These are phyloP conservation scores for Circinella minor DNA, from an alignment of 371 early-diverging fungal species.

Conservation along the genomic window DNA sequence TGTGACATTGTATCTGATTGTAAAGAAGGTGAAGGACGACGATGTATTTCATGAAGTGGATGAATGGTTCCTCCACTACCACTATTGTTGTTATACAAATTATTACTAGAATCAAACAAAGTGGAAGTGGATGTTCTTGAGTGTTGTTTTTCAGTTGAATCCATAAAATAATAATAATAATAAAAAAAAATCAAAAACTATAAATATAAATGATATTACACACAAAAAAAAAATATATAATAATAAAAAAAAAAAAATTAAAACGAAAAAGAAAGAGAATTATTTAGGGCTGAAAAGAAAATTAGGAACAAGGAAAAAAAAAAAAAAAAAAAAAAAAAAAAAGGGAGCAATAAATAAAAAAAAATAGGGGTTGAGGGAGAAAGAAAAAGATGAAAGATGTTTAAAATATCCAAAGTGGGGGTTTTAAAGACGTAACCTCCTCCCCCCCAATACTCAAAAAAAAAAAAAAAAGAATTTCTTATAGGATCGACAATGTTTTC, in stretches of 20 bases:
- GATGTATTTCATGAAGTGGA: conserved; percentile 11
- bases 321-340: conserved; percentile 3
- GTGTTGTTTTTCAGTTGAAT: conserved; percentile 14
- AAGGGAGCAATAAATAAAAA: background rate
- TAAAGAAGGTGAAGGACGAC: conserved; percentile 2
- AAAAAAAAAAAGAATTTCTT: too few species aligned
- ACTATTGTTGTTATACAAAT: background rate
- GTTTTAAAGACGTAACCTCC: too few species aligned
- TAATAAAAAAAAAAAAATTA: background rate
- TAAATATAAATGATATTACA: background rate
- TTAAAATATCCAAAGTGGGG: background rate
- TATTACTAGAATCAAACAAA: conserved; percentile 4
- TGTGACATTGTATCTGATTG: conserved; percentile 20
- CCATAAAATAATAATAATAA: conserved; percentile 7
- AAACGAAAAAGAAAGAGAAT: background rate
- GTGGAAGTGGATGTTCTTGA: background rate
- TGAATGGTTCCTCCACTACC: background rate
- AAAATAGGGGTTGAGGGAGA: conserved; percentile 16
- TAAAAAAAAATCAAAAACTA: background rate
- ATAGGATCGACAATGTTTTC: too few species aligned
- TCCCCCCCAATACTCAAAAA: too few species aligned
- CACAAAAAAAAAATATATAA: too few species aligned
- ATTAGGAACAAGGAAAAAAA: background rate
- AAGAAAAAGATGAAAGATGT: background rate
- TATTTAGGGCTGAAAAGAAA: background rate